Evolutionary conservation across 176 grass and related monocot species (phyloP).

Genomic region (Panicum miliaceum): DNA sequence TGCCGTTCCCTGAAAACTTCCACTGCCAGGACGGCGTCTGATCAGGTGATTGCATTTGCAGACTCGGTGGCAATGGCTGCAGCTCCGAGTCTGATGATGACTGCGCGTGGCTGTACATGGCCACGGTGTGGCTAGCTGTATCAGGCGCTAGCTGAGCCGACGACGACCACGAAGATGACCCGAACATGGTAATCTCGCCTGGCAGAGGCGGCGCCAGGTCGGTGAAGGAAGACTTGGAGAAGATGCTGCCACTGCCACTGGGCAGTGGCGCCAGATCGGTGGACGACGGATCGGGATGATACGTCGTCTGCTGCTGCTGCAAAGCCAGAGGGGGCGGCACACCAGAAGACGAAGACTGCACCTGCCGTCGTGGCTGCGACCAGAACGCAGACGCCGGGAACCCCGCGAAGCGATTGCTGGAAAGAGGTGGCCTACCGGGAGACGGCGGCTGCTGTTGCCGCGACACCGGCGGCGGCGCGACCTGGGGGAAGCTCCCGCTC

Average conservation of each 20-base stretch:
- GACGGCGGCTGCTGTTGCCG: neutral
- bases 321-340: no score
- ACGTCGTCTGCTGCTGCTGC: neutral
- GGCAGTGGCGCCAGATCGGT: neutral
- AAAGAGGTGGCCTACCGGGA: neutral
- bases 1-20: no score
- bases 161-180: neutral
- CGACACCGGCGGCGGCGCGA: neutral
- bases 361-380: neutral
- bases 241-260: neutral
- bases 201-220: neutral
- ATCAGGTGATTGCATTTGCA: neutral
- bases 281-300: neutral
- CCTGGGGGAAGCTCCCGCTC: neutral
- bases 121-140: neutral
- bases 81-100: neutral
- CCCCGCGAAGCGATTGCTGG: neutral
- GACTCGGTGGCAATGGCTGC: neutral
- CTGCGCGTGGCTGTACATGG: neutral
- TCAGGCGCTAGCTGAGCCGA: neutral
- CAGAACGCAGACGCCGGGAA: neutral
- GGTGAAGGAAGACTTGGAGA: neutral
- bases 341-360: neutral
- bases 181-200: neutral
- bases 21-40: neutral